Percentiles rank a stretch among this genome's conserved stretches.
These are phyloP conservation scores for Lipomyces sp. DNA, from an alignment of 805 yeast species.

Conservation along the genomic window DNA sequence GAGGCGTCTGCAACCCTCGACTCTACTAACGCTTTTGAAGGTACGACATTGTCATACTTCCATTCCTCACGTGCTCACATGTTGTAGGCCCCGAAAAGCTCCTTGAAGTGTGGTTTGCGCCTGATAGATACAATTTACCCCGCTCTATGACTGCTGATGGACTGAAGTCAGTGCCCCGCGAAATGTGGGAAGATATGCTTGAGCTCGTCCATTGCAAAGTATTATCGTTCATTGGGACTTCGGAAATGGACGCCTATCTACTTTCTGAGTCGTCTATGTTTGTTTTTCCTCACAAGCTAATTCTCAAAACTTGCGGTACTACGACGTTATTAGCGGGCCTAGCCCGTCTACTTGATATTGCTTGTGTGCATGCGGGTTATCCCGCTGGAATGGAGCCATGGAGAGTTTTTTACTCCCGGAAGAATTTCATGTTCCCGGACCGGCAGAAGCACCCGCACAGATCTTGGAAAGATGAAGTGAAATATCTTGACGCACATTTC, in stretches of 20 bases:
- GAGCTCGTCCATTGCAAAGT: conserved; percentile 88
- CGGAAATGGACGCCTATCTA: conserved; percentile 76
- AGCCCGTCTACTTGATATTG: conserved; percentile 62
- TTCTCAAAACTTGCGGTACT: conserved; percentile 94
- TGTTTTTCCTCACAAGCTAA: conserved; percentile 82
- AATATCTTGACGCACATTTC: conserved; percentile 68
- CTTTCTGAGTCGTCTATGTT: conserved; percentile 88
- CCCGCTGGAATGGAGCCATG: conserved; percentile 51
- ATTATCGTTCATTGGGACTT: conserved; percentile 73
- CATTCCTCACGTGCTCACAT: conserved; percentile 13
- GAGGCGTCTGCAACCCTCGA: conserved; percentile 78
- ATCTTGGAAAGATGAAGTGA: conserved; percentile 82
- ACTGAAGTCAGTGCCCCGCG: conserved; percentile 65
- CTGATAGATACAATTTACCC: conserved; percentile 52
- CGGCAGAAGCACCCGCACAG: conserved; percentile 80
- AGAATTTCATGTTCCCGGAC: conserved; percentile 90
- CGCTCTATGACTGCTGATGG: conserved; percentile 49
- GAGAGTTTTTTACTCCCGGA: conserved; percentile 85
- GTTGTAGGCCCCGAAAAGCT: conserved; percentile 80
- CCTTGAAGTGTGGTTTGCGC: conserved; percentile 85
- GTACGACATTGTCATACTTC: conserved; percentile 12
- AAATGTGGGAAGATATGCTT: conserved; percentile 71
- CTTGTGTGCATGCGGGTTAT: conserved; percentile 51
- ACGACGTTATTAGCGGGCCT: conserved; percentile 86
- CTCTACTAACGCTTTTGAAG: conserved; percentile 92